These are phyloP conservation scores for Puccinia novopanici DNA, from an alignment of 1,284 basidiomycete genomes.

Conservation along the genomic window DNA sequence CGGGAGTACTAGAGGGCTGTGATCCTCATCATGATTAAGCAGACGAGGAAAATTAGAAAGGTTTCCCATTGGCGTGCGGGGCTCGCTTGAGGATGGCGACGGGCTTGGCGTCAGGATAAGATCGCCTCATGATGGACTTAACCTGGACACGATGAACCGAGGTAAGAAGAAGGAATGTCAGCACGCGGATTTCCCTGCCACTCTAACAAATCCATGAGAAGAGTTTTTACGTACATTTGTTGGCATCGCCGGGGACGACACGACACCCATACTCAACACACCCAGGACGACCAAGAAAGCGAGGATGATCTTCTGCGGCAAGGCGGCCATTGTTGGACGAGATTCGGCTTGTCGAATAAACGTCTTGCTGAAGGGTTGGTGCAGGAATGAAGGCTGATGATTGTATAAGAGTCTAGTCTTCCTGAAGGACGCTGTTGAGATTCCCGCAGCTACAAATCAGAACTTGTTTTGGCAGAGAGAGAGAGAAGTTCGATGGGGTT, in stretches of 20 bases:
- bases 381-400: too few species aligned
- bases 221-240: neutral
- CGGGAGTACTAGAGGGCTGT: too few species aligned
- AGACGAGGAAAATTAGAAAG: too few species aligned
- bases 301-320: neutral
- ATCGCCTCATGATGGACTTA: neutral
- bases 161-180: neutral
- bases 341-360: too few species aligned
- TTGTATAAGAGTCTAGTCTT: too few species aligned
- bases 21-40: too few species aligned
- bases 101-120: neutral
- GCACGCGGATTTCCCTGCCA: neutral
- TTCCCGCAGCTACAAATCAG: too few species aligned
- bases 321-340: neutral
- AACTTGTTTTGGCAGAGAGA: neutral
- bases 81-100: neutral
- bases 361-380: too few species aligned
- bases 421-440: too few species aligned
- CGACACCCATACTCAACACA: neutral
- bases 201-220: neutral
- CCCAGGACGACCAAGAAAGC: neutral
- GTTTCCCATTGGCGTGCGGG: conserved; percentile 15
- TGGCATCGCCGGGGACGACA: neutral
- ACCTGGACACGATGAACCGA: neutral
- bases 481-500: neutral